phyloP scores from a whole-genome alignment of 768 basidiomycete species.

The Leccinellum luteum region DNA sequence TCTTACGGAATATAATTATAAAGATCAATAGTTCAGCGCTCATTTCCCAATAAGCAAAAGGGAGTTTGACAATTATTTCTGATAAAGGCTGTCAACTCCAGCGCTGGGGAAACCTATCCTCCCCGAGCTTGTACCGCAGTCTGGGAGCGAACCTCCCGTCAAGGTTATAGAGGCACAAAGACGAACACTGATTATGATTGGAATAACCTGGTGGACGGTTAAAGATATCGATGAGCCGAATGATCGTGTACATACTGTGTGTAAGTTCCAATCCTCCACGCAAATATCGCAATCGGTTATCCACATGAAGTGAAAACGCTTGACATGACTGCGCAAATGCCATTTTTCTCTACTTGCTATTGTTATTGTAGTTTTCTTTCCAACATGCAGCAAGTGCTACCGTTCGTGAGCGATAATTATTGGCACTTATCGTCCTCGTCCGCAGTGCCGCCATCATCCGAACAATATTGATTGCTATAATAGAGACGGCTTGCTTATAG shows the following conservation, averaged over 20 bases:
- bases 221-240: slow-evolving; percentile 10
- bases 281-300: background rate
- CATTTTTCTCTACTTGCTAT: slow-evolving; percentile 18
- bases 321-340: slow-evolving; percentile 17
- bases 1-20: background rate
- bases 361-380: slow-evolving; percentile 9
- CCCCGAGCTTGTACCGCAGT: slow-evolving; percentile 21
- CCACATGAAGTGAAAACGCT: background rate
- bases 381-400: background rate
- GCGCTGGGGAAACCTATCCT: slow-evolving; percentile 15
- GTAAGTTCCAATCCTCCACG: background rate
- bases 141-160: background rate
- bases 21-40: background rate
- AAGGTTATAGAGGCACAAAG: slow-evolving; percentile 11
- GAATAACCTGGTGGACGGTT: slow-evolving; percentile 7
- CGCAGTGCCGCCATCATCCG: too few species aligned
- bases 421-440: too few species aligned
- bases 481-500: too few species aligned
- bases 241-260: background rate
- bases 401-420: too few species aligned
- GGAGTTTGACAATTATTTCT: slow-evolving; percentile 22
- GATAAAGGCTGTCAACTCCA: slow-evolving; percentile 8
- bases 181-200: slow-evolving; percentile 11
- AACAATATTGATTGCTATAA: too few species aligned
- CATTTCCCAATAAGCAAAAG: slow-evolving; percentile 9